Base-by-base conservation (phyloP, 2,329 filamentous ascomycete species). In the Colletotrichum costaricense region DNA sequence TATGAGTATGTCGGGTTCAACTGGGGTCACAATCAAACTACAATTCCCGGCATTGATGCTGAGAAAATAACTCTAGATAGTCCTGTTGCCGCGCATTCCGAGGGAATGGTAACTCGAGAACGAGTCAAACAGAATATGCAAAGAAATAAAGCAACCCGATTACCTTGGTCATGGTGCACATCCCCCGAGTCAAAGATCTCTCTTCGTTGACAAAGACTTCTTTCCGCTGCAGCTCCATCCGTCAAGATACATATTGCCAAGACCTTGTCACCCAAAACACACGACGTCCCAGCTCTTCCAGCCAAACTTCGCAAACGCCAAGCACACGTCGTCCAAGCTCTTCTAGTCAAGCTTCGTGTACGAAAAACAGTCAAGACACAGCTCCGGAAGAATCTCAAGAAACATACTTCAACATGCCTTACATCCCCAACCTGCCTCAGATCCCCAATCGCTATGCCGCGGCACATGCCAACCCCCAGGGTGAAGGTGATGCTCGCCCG, bases 401-500 rank as follows among this genome's bases (percentile, higher is more conserved):
- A n/a, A 38, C 57, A 1, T 59, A 38, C 11, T 59, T 59, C 30
- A 42, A 59, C n/a, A 62, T 62, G 59, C 38, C 24, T 26, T 62
- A 62, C 38, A 19, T 46, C 6, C 59, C 59, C 4, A 68, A 56
- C 6, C 46, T 63, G 24, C 58, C 66, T 12, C 66, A 68, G 4
- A 63, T 68, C 30, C 14, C 58, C 33, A 63, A 69, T 22, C 70
- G 64, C 5, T 73, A 73, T n/a, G 66, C 54, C 2, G n/a, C 22
- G 5, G 46, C 38, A 6, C 62, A 74, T 12, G 42, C 26, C 24
- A 55, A 49, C 1, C 76, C 75, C 11, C 78, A 72, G 24, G 82
- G 82, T 19, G 77, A 81, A 11, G 82, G 82, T 14, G 83, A 84
- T 72, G 77, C 77, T 5, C 81, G 82, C 4, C 83, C 83, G 4